Evolutionary conservation across 1,139 yeast genomes (phyloP).

Genomic region (Suzukiozyma palmioleophila): DNA sequence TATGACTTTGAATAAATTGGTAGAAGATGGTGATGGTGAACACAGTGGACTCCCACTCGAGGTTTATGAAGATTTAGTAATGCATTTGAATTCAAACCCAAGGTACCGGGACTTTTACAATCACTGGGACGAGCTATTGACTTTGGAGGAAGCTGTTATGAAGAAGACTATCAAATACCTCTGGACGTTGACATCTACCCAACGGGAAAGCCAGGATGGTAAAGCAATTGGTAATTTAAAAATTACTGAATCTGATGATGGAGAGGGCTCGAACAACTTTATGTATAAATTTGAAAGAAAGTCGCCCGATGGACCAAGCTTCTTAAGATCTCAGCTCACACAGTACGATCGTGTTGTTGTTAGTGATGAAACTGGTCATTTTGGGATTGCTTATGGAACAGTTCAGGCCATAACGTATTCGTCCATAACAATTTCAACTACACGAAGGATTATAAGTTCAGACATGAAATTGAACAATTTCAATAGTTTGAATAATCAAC

Average conservation of each 20-base stretch:
- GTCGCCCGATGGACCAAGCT: conserved; percentile 1
- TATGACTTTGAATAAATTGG: conserved; percentile 60
- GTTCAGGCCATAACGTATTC: conserved; percentile 41
- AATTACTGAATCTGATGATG: conserved; percentile 28
- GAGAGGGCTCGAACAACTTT: conserved; percentile 22
- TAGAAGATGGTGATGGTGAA: conserved; percentile 52
- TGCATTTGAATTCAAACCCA: conserved; percentile 40
- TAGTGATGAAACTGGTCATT: conserved; percentile 79
- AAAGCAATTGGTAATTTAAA: conserved; percentile 50
- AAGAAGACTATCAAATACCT: conserved; percentile 55
- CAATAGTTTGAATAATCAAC: conserved; percentile 41
- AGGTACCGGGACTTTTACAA: conserved; percentile 51
- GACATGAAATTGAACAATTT: conserved; percentile 38
- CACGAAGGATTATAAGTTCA: conserved; percentile 48
- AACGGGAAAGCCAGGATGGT: conserved; percentile 59
- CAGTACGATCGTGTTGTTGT: conserved; percentile 58
- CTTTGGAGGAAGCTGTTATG: conserved; percentile 66
- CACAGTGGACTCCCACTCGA: conserved; percentile 45
- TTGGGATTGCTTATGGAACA: conserved; percentile 64
- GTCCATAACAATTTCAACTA: conserved; percentile 40
- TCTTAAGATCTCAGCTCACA: conserved; percentile 36
- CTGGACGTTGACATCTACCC: conserved; percentile 61
- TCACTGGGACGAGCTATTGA: conserved; percentile 72
- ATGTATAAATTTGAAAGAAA: conserved; percentile 46
- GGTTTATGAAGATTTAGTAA: conserved; percentile 44